A percentile compares a stretch with the other conserved stretches of the same genome.
These are phyloP conservation scores for Curvularia spicifera DNA, from an alignment of 2,329 filamentous ascomycete genomes.

Conservation along the genomic window DNA sequence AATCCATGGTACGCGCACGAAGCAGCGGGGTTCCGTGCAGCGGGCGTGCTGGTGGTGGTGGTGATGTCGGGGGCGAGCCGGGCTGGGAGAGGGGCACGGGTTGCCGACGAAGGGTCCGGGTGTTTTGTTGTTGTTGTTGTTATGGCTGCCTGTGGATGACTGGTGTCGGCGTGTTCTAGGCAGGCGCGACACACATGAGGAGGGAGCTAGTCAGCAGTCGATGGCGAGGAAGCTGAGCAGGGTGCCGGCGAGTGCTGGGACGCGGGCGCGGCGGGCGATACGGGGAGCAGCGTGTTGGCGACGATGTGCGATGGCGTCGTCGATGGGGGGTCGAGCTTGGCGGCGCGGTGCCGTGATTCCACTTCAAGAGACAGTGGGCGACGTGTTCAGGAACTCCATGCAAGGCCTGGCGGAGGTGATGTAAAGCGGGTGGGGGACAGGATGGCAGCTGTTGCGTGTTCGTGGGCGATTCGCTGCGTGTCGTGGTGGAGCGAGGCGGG, in stretches of 20 bases:
- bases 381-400: conserved; percentile 40
- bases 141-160: conserved; percentile 5
- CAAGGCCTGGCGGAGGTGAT: conserved; percentile 35
- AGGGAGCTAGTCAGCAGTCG: conserved; percentile 30
- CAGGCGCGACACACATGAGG: conserved; percentile 30
- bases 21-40: conserved; percentile 3
- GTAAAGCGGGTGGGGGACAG: conserved; percentile 18
- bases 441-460: conserved; percentile 27
- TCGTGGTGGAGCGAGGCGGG: conserved; percentile 21
- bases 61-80: conserved; percentile 8
- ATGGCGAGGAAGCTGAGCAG: conserved; percentile 35
- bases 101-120: conserved; percentile 13
- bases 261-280: conserved; percentile 29
- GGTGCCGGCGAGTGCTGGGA: conserved; percentile 16
- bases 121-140: conserved; percentile 5
- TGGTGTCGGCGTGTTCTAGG: conserved; percentile 15
- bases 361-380: conserved; percentile 45
- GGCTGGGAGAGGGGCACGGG: conserved; percentile 5
- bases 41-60: conserved; percentile 4
- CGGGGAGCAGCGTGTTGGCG: conserved; percentile 35
- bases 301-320: conserved; percentile 23
- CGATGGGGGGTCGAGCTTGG: conserved; percentile 17
- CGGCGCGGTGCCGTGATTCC: conserved; percentile 26
- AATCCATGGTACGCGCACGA: conserved; percentile 50
- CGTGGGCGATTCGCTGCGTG: conserved; percentile 36